Evolutionary conservation across 208 protist species (phyloP).

Genomic region (Trypanosoma mega): DNA sequence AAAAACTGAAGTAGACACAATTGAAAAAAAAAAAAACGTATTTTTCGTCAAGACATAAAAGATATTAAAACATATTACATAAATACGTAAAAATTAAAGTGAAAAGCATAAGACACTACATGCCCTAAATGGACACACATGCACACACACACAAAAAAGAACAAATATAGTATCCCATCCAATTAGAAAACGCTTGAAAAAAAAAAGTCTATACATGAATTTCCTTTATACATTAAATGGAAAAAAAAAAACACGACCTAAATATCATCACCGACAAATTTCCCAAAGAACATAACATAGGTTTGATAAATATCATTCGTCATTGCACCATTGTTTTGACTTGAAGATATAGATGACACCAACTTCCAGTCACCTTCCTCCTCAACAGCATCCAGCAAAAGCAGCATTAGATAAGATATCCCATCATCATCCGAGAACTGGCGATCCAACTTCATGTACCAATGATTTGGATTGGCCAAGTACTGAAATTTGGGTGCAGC

Average conservation of each 20-base stretch:
- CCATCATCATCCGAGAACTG: constrained; percentile 84
- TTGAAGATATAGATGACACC: constrained; percentile 63
- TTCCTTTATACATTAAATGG: constrained; percentile 9
- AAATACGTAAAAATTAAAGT: no score
- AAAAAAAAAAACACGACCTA: constrained; percentile 18
- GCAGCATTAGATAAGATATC: constrained; percentile 75
- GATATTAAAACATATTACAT: no score
- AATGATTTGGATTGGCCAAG: constrained; percentile 77
- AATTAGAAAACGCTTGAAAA: constrained; percentile 8
- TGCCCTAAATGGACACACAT: no score
- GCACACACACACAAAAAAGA: no score
- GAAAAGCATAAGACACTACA: no score
- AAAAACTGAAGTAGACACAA: constrained; percentile 8
- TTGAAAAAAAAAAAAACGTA: constrained; percentile 2
- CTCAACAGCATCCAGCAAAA: constrained; percentile 85
- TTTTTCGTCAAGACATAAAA: no score
- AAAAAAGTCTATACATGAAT: constrained; percentile 18
- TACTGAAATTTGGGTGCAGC: constrained; percentile 71
- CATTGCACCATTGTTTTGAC: constrained; percentile 31
- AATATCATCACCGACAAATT: constrained; percentile 46
- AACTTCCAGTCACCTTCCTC: constrained; percentile 87
- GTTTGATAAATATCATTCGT: constrained; percentile 69
- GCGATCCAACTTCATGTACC: constrained; percentile 76
- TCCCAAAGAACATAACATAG: constrained; percentile 82
- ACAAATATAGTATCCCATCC: constrained; percentile 7